Conservation (phyloP, 345 rosid species). For the Excoecaria agallocha region DNA sequence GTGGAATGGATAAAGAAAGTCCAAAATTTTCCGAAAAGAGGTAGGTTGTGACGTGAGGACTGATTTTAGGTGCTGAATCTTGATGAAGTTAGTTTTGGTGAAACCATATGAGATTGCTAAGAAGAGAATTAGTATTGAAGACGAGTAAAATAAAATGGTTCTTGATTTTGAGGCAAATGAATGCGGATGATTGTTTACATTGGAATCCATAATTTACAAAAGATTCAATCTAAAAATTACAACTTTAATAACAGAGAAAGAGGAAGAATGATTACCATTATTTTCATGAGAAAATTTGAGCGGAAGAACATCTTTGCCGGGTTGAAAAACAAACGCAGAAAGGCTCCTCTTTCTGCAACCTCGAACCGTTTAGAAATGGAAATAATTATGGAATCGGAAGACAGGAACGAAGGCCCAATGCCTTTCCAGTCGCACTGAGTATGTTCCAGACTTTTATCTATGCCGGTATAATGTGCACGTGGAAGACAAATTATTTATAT, state of each 20-base stretch:
- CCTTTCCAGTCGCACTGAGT: no score
- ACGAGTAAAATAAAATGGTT: slow-evolving; percentile 32
- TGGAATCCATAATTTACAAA: slow-evolving; percentile 22
- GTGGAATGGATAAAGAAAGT: slow-evolving; percentile 20
- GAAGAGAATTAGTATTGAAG: slow-evolving; percentile 41
- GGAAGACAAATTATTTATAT: no score
- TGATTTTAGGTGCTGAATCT: slow-evolving; percentile 36
- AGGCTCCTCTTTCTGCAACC: background rate
- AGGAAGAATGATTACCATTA: background rate
- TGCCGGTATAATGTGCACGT: no score
- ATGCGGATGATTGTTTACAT: slow-evolving; percentile 14
- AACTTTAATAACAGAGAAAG: background rate
- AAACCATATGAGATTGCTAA: slow-evolving; percentile 44
- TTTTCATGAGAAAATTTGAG: background rate
- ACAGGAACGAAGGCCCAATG: no score
- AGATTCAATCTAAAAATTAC: background rate
- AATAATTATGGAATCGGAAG: background rate
- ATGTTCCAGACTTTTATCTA: no score
- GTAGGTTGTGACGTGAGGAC: slow-evolving; percentile 31
- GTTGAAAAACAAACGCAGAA: background rate
- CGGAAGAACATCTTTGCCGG: background rate
- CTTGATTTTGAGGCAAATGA: slow-evolving; percentile 29
- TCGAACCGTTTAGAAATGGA: background rate
- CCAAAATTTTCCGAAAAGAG: slow-evolving; percentile 27
- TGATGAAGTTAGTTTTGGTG: slow-evolving; percentile 36